Conservation (phyloP, 495 filamentous ascomycete genomes). For the Xylaria longipes region DNA sequence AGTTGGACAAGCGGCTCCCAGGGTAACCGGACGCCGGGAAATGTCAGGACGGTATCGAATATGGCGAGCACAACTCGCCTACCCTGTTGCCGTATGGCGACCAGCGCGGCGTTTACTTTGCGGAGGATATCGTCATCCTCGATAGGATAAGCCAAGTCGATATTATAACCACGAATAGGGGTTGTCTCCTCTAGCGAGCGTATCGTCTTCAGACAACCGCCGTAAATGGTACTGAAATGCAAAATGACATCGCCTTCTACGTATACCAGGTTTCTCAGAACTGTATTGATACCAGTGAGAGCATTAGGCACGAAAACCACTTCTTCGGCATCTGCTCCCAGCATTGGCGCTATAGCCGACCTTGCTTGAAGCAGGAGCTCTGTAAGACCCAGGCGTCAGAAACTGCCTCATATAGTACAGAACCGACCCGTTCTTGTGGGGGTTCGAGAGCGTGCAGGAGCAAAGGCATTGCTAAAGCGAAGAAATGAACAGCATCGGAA, state of each 20-base stretch:
- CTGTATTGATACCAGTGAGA: slow-evolving; percentile 78
- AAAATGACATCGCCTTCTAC: slow-evolving; percentile 64
- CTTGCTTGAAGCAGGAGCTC: slow-evolving; percentile 65
- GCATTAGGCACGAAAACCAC: slow-evolving; percentile 81
- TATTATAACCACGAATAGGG: slow-evolving; percentile 47
- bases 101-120: slow-evolving; percentile 56
- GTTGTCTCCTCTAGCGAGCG: slow-evolving; percentile 67
- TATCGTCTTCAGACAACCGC: slow-evolving; percentile 73
- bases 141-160: slow-evolving; percentile 60
- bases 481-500: neutral
- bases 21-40: slow-evolving; percentile 76
- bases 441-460: neutral
- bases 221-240: slow-evolving; percentile 79
- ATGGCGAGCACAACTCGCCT: slow-evolving; percentile 63
- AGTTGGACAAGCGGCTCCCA: slow-evolving; percentile 68
- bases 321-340: slow-evolving; percentile 66
- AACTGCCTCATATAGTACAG: neutral
- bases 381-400: slow-evolving; percentile 2
- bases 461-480: neutral
- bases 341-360: slow-evolving; percentile 60
- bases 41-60: slow-evolving; percentile 76
- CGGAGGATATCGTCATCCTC: slow-evolving; percentile 62
- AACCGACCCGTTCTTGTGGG: neutral
- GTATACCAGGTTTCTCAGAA: slow-evolving; percentile 73
- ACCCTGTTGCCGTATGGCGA: slow-evolving; percentile 48